phyloP scores from a whole-genome alignment of 2,329 filamentous ascomycete species.

The Tolypocladium pustulatum region DNA sequence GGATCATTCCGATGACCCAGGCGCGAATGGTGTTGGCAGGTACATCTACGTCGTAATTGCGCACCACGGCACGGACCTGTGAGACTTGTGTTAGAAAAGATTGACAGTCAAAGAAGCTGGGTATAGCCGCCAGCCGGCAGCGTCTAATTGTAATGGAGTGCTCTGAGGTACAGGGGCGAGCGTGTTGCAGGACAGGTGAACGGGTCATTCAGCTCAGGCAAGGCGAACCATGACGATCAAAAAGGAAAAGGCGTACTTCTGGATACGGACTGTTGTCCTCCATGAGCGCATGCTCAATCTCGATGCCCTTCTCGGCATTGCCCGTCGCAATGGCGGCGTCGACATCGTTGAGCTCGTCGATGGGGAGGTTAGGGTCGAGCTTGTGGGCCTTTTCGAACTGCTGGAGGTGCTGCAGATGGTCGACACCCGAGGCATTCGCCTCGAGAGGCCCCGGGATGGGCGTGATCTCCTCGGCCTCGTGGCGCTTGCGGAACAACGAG shows the following conservation, averaged over 20 bases:
- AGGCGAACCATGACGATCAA: background rate
- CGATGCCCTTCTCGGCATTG: slow-evolving; percentile 44
- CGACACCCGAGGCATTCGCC: slow-evolving; percentile 28
- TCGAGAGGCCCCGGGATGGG: slow-evolving; percentile 28
- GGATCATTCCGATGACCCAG: slow-evolving; percentile 50
- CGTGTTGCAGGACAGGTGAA: background rate
- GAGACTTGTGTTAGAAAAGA: background rate
- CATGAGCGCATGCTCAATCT: slow-evolving; percentile 46
- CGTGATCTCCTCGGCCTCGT: slow-evolving; percentile 33
- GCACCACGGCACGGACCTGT: slow-evolving; percentile 54
- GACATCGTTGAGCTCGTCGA: slow-evolving; percentile 50
- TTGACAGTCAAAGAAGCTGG: background rate
- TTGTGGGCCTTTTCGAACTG: slow-evolving; percentile 50
- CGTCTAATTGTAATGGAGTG: background rate
- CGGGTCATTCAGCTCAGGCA: too few relatives aligned
- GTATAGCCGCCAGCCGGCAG: background rate
- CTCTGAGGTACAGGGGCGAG: background rate
- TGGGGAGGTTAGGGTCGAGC: slow-evolving; percentile 55
- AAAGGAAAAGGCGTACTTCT: slow-evolving; percentile 34
- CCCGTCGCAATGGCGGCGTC: slow-evolving; percentile 44
- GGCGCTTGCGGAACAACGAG: slow-evolving; percentile 33
- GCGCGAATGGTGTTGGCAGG: slow-evolving; percentile 55
- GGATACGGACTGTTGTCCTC: slow-evolving; percentile 59
- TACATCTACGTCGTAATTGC: slow-evolving; percentile 54
- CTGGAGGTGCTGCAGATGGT: slow-evolving; percentile 36